Base-by-base conservation (phyloP, 352 stramenopile species). In the Pythium volutum region DNA sequence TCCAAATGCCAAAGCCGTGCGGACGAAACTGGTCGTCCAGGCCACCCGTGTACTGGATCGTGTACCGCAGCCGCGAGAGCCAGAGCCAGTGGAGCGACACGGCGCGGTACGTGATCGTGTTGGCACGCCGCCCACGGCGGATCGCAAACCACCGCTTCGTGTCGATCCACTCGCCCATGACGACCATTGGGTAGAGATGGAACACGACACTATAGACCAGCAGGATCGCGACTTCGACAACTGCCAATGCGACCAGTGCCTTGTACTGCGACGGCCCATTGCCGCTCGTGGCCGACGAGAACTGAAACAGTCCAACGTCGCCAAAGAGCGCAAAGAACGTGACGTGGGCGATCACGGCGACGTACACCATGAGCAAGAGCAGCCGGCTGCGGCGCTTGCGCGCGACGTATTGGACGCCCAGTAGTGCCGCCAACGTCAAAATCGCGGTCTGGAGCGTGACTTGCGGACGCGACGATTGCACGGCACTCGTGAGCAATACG, bases 1-100 rank as follows among this genome's bases (percentile, higher is more conserved):
- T 73, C 83, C 83, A 92, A 4, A 73, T 69, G 1, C 83, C 83
- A 36, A 62, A 72, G 29, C 83, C 83, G 43, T 92, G 73, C 9
- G 83, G 80, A n/a, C 75, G 63, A 5, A 73, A 74, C 1, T 73
- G 33, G 1, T 59, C 66, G 55, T 90, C 72, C 2, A 74, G 66
- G 0, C 76, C 75, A 20, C 83, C 83, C 12, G 59, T 69, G 63
- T 89, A 92, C 12, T 62, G 62, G 49, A 84, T 78, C 18, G 52
- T 64, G 52, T 71, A 64, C n/a, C 62, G 68, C 22, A 66, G 73
- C 5, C 46, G 48, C 36, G 25, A 33, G 15, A 27, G 36, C 56
- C 56, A 64, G 4, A 42, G 34, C 20, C 31, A 23, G 27, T 51
- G 56, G 16, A 50, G 41, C 47, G 56, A 56, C n/a, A 46, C 36